Evolutionary conservation across 169 alveolate genomes (phyloP).

Genomic region (Eimeria zaria): DNA sequence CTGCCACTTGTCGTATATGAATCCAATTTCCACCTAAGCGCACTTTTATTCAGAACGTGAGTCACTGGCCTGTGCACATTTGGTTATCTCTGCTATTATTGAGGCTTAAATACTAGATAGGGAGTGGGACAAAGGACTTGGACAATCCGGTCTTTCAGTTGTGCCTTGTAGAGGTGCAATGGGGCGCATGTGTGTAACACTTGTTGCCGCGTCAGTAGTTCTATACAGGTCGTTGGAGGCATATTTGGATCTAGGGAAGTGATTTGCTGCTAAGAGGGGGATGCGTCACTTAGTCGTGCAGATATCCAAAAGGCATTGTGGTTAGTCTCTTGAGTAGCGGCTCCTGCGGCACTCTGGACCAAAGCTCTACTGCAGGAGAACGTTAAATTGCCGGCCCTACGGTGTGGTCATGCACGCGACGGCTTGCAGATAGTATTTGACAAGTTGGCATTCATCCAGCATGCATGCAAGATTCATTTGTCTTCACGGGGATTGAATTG

Average conservation of each 20-base stretch:
- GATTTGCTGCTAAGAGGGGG: too few relatives aligned
- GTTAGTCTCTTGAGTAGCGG: too few relatives aligned
- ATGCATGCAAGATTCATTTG: neutral
- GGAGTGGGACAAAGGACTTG: neutral
- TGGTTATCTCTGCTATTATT: neutral
- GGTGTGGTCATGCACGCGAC: neutral
- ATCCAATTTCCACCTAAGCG: neutral
- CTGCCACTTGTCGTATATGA: neutral
- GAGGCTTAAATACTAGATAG: neutral
- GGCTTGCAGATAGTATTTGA: neutral
- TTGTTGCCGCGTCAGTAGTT: neutral
- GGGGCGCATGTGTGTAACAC: neutral
- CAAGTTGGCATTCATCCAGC: neutral
- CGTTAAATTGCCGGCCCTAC: neutral
- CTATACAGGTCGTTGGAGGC: too few relatives aligned
- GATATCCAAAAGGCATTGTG: too few relatives aligned
- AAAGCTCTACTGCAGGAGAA: neutral
- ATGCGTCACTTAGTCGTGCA: too few relatives aligned
- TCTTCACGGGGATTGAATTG: neutral
- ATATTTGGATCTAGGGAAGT: too few relatives aligned
- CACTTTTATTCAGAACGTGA: neutral
- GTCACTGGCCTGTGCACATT: neutral
- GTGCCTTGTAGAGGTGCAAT: neutral
- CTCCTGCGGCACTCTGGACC: too few relatives aligned
- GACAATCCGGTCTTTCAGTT: neutral